phyloP scores from a whole-genome alignment of 768 basidiomycete genomes.

The Nevesoporus exiguus region DNA sequence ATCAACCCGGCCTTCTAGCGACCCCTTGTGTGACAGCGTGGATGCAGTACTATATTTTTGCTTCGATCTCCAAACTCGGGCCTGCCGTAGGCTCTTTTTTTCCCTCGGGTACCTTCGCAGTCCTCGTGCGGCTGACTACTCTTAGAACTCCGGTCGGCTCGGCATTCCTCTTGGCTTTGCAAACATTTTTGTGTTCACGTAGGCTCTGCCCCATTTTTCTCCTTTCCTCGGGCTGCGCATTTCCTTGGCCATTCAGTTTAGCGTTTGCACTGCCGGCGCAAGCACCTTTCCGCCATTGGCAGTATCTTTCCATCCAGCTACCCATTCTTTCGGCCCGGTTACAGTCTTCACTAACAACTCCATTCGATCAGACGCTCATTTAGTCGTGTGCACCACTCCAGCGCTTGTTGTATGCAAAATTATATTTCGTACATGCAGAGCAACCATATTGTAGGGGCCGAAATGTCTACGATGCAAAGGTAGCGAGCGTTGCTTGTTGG shows the following conservation, averaged over 20 bases:
- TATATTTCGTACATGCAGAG: slow-evolving; percentile 1
- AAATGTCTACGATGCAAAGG: slow-evolving; percentile 14
- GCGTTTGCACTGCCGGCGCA: background rate
- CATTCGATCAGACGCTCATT: no score
- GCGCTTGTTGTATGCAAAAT: background rate
- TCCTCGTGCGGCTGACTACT: no score
- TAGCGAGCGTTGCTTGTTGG: background rate
- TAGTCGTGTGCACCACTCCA: background rate
- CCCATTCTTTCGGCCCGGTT: background rate
- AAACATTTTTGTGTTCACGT: no score
- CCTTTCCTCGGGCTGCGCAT: no score
- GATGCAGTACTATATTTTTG: background rate
- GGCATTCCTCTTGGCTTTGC: background rate
- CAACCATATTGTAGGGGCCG: background rate
- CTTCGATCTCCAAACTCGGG: background rate
- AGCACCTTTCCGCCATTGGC: background rate
- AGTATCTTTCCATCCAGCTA: background rate
- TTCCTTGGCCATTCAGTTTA: background rate
- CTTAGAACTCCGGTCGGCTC: background rate
- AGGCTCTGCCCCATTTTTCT: no score
- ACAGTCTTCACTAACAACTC: no score
- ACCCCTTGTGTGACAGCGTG: background rate
- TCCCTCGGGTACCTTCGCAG: background rate
- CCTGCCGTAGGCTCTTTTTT: background rate
- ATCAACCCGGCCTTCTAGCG: background rate